phyloP scores from a whole-genome alignment of 2,329 filamentous ascomycete species.

The Colletotrichum somersetense region DNA sequence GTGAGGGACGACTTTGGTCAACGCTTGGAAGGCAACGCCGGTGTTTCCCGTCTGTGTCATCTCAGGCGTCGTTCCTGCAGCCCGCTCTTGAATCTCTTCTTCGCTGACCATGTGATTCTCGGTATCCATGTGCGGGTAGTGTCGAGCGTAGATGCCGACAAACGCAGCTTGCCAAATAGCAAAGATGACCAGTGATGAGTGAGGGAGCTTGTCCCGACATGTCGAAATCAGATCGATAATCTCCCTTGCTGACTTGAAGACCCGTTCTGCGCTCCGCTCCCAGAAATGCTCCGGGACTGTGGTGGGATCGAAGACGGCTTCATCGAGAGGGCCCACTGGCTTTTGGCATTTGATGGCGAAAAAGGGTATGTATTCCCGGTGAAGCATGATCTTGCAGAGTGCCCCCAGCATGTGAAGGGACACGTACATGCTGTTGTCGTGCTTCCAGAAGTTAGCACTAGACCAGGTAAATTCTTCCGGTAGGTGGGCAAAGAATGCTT shows the following conservation, averaged over 20 bases:
- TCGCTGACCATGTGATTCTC: constrained; percentile 63
- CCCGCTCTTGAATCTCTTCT: constrained; percentile 50
- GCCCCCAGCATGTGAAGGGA: constrained; percentile 75
- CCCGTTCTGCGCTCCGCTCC: constrained; percentile 70
- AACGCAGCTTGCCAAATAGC: constrained; percentile 76
- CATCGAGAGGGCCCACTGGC: constrained; percentile 70
- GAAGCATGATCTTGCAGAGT: constrained; percentile 75
- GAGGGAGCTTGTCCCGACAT: constrained; percentile 71
- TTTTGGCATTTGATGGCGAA: constrained; percentile 67
- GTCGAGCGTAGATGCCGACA: constrained; percentile 73
- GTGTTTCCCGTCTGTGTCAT: constrained; percentile 58
- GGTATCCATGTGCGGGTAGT: constrained; percentile 78
- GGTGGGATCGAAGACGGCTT: constrained; percentile 64
- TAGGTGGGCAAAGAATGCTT: constrained; percentile 60
- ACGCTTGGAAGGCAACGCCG: constrained; percentile 61
- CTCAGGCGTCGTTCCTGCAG: constrained; percentile 45
- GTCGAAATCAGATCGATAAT: constrained; percentile 75
- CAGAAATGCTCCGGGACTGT: constrained; percentile 68
- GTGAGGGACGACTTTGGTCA: constrained; percentile 64
- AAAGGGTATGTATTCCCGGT: constrained; percentile 77
- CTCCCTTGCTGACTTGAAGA: constrained; percentile 72
- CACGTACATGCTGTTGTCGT: constrained; percentile 75
- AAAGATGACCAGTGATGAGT: constrained; percentile 77
- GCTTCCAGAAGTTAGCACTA: constrained; percentile 72
- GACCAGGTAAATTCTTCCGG: constrained; percentile 60